Evolutionary conservation across 805 yeast species (phyloP), one percentile per base, ranked within the genome.

Genomic region (Candida piceae): DNA sequence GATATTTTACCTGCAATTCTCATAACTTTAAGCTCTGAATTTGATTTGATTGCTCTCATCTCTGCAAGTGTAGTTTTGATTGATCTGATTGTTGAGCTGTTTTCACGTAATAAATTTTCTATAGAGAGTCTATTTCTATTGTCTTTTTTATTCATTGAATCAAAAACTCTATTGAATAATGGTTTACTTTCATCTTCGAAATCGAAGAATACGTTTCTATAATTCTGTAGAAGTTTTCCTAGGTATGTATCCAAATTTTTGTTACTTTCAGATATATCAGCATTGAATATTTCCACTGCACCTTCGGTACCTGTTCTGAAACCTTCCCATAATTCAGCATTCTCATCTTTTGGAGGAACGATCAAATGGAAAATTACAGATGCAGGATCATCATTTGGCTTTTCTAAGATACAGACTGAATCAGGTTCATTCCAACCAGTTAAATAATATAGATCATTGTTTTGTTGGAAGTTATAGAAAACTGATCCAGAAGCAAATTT

Each of bases 361-460:
- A 88, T 64, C 81, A 93, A 73, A 49, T 85, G 90, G 46, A 84
- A 74, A 7, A 72, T 57, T 24, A 76, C 67, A 34, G 77, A 74
- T 18, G 71, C 74, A n/a, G 72, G 63, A 40, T 70, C 62, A 36
- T 68, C 67, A 24, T 65, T 62, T 29, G 78, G 73, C 48, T 78
- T 80, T 48, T 84, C 94, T 31, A 86, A 59, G 8, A 81, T 57
- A 44, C 76, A 74, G 43, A 80, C 73, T 0, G 94, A 76, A 46
- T 84, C 81, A 3, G 97, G 96, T 54, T 89, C 97, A 42, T 84
- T 72, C 86, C 94, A 88, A 3, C 97, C 97, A 2, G 95, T 82
- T 41, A 90, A 60, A 57, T 90, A 90, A 60, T 65, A 89, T 16
- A 93, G 67, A 55, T 93, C 88, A 36, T 84, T 90, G 55, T 89